Base-by-base conservation (phyloP, 306 rosid species). In the Prosopis cineraria region DNA sequence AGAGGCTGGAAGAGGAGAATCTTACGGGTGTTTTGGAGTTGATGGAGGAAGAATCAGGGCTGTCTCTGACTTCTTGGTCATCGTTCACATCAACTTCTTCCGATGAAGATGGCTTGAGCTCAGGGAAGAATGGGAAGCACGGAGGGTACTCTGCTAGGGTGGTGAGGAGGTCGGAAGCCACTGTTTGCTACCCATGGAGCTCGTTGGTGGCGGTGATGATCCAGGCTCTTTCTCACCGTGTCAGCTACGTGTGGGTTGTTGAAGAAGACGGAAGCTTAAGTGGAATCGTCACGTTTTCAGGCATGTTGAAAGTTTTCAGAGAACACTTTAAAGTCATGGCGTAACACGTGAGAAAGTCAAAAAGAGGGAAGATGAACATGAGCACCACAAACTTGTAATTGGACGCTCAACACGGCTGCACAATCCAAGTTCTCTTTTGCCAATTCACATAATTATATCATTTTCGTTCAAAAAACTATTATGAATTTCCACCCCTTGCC, bases 131-230 rank as follows among this genome's bases (percentile, higher is more conserved):
- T 37, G 84, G 91, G 60, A 88, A 82, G 70, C 20, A 68, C 3
- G 89, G 87, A 10, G 85, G 91, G 41, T 79, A 80, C 69, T 90
- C 93, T 0, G 88, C 93, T 0, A 87, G 90, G 84, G 66, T 78
- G 24, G 83, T 69, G 77, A 87, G 96, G 78, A 84, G 91, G 25
- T 83, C 91, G 7, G 99, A 91, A 69, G 94, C 89, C 4, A 87
- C 85, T 9, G 94, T 93, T 34, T 93, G 97, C 75, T 85, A 88
- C 58, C 93, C 98, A 2, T 76, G 86, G 87, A 93, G 96, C 85
- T 90, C 99, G 5, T 30, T 95, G 85, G 91, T 90, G 79, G 98
- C 99, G 0, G 99, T 93, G 68, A 88, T 93, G 93, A 79, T 95
- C 78, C 98, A 91, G 84, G 98, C 96, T 3, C 88, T 95, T 11